Base-by-base conservation (phyloP, 2,329 filamentous ascomycete species). In the Ophiostoma montium region DNA sequence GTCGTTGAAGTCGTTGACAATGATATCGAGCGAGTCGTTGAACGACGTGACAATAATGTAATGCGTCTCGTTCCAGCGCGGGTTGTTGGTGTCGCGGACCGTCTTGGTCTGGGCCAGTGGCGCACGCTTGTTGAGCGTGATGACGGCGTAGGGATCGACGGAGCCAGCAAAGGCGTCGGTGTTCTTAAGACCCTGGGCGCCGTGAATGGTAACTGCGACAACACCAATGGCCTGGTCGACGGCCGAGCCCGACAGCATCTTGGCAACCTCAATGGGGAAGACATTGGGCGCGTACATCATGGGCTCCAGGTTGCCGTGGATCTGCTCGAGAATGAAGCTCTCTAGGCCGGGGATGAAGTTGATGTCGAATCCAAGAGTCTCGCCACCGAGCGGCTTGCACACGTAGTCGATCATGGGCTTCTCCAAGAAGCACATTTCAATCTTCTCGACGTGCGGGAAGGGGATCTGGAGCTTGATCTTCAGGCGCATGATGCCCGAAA, bases 281-380 rank as follows among this genome's bases (percentile, higher is more conserved):
- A 96, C 88, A 58, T 98, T 95, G 9, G 92, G 92, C 35, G 80
- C 82, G 62, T 98, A 98, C 87, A 98, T 95, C 84, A 98, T 96
- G 0, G 92, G 94, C 2, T 80, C 84, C 46, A 98, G 69, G 60
- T 90, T 95, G 54, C 84, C 85, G 64, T 98, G 94, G 48, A 98
- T 94, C 68, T 94, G 87, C 58, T 98, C 92, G 62, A 86, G 80
- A 59, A 98, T 98, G 66, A 98, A 98, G 50, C 65, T 76, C 64
- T 96, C 89, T 21, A 98, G 75, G 57, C 90, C 90, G 16, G 92
- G 92, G 57, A 98, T 94, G 66, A 98, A 95, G 69, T 95, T 96
- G 73, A 98, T 96, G 61, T 98, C 92, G 62, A 98, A 95, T 35
- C 92, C 92, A 55, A 98, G 86, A 3, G 77, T 89, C 53, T 98